Percentiles rank a stretch among this genome's conserved stretches.
Conservation (phyloP, 2,329 filamentous ascomycete genomes). For the Penicillium digitatum region DNA sequence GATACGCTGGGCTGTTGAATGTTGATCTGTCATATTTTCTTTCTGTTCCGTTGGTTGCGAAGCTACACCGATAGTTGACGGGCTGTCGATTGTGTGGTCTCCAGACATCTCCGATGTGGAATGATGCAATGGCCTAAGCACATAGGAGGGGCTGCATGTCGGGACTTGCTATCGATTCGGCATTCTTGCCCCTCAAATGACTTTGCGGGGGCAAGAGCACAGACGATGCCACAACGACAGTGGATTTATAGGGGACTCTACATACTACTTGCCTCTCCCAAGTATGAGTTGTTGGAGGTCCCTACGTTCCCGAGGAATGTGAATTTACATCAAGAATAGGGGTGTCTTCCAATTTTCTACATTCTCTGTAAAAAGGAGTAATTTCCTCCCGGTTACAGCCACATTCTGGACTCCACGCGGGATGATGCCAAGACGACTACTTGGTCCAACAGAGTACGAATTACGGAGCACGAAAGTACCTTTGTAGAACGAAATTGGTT, state of each 20-base stretch:
- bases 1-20: background rate
- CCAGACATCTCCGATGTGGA: background rate
- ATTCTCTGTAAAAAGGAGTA: slow-evolving; percentile 1
- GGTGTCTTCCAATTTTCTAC: background rate
- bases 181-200: slow-evolving; percentile 4
- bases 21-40: background rate
- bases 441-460: background rate
- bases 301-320: slow-evolving; percentile 13
- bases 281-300: background rate
- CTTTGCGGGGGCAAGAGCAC: slow-evolving; percentile 7
- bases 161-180: background rate
- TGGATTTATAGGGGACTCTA: background rate
- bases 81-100: background rate
- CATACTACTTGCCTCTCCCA: background rate
- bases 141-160: background rate
- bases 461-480: background rate
- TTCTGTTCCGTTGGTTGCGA: background rate
- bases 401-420: slow-evolving; percentile 11
- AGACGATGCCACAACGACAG: slow-evolving; percentile 1
- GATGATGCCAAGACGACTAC: slow-evolving; percentile 11
- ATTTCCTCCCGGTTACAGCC: slow-evolving; percentile 8
- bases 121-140: slow-evolving; percentile 1
- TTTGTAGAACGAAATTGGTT: background rate
- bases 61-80: background rate
- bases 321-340: background rate